phyloP scores from a whole-genome alignment of 495 filamentous ascomycete species.

The Clavariopsis aquatica region DNA sequence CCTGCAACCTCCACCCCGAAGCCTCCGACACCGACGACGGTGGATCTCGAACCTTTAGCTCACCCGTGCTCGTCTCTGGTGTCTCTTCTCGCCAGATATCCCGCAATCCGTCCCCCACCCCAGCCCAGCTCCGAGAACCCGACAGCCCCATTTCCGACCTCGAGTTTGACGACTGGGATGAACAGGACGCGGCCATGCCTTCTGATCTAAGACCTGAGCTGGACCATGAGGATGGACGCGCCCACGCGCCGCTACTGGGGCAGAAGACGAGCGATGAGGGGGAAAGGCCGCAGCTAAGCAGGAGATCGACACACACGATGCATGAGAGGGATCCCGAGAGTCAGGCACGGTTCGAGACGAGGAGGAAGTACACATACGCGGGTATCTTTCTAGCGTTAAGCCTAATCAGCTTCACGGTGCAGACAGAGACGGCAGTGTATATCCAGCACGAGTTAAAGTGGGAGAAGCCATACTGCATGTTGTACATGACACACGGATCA shows the following conservation, averaged over 20 bases:
- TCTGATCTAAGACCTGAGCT: slow-evolving; percentile 32
- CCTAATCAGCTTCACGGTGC: slow-evolving; percentile 78
- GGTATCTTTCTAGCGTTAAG: slow-evolving; percentile 77
- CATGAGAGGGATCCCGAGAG: slow-evolving; percentile 63
- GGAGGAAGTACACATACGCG: slow-evolving; percentile 82
- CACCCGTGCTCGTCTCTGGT: slow-evolving; percentile 13
- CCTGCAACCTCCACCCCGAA: neutral
- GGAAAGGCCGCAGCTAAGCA: slow-evolving; percentile 40
- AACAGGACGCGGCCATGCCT: slow-evolving; percentile 37
- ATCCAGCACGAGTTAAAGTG: slow-evolving; percentile 85
- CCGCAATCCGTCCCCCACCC: slow-evolving; percentile 25
- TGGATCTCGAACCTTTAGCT: slow-evolving; percentile 8
- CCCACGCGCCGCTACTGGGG: slow-evolving; percentile 30
- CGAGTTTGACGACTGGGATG: slow-evolving; percentile 42
- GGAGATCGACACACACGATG: slow-evolving; percentile 56
- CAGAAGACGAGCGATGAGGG: slow-evolving; percentile 23
- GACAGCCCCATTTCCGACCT: slow-evolving; percentile 31
- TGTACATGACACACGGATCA: slow-evolving; percentile 93
- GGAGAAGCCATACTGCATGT: slow-evolving; percentile 98
- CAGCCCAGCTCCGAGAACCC: neutral
- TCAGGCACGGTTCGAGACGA: slow-evolving; percentile 60
- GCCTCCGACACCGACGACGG: neutral
- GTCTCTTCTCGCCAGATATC: slow-evolving; percentile 32
- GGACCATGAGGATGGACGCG: slow-evolving; percentile 15
- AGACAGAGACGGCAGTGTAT: slow-evolving; percentile 93